Percentiles rank a stretch among this genome's conserved stretches.
These are phyloP conservation scores for Aspergillus terreus DNA, from an alignment of 2,329 filamentous ascomycete genomes.

Conservation along the genomic window DNA sequence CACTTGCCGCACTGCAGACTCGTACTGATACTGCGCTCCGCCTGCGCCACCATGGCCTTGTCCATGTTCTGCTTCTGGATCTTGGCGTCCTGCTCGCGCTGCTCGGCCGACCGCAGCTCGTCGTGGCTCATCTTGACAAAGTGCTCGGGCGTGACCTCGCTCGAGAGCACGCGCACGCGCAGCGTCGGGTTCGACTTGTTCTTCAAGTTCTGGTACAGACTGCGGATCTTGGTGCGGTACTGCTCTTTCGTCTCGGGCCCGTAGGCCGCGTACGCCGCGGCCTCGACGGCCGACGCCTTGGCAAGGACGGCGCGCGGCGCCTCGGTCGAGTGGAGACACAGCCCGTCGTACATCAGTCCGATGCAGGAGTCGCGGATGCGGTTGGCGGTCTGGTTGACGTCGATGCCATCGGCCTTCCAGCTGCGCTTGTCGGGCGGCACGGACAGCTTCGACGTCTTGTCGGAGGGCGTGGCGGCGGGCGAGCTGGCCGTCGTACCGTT, in stretches of 20 bases:
- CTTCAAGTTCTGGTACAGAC: constrained; percentile 91
- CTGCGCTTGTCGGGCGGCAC: constrained; percentile 71
- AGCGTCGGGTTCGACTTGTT: constrained; percentile 80
- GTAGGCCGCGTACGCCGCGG: constrained; percentile 67
- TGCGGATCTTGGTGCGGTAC: constrained; percentile 87
- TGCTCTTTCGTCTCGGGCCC: constrained; percentile 66
- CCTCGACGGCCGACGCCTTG: constrained; percentile 68
- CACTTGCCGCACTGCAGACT: constrained; percentile 88
- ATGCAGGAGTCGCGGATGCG: constrained; percentile 77
- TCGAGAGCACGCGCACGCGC: constrained; percentile 69
- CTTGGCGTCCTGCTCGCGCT: constrained; percentile 69
- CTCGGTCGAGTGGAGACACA: constrained; percentile 65
- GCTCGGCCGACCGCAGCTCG: constrained; percentile 84
- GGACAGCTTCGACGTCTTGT: constrained; percentile 51
- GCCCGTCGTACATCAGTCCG: constrained; percentile 88
- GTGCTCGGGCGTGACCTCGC: constrained; percentile 65
- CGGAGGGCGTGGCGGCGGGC: constrained; percentile 41
- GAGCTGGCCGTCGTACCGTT: constrained; percentile 54
- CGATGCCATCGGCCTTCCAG: constrained; percentile 75
- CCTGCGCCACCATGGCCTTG: constrained; percentile 90
- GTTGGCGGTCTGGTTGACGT: constrained; percentile 71
- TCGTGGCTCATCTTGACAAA: constrained; percentile 88
- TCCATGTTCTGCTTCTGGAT: constrained; percentile 93
- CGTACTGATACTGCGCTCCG: constrained; percentile 84
- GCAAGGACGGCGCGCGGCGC: constrained; percentile 63